Base-by-base conservation (phyloP, 2,329 filamentous ascomycete species). In the Ophiocordyceps camponoti-leonardi region DNA sequence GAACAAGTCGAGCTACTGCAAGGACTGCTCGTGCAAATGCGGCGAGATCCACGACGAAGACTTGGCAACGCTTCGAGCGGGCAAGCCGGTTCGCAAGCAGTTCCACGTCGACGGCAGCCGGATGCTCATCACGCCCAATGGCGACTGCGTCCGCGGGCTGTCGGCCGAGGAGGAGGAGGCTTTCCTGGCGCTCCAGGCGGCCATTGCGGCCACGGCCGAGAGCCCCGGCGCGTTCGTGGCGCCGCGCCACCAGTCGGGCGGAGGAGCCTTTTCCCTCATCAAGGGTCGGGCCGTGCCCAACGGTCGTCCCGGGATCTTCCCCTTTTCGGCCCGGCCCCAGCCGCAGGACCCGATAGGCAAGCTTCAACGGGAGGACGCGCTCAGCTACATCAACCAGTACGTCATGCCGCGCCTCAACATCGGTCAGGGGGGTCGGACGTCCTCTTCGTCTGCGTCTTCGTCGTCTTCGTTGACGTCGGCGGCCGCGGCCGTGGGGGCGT, bases 91-190 rank as follows among this genome's bases (percentile, higher is more conserved):
- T 10, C 73, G 71, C 48, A 81, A 81, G 58, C 61, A 78, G 37
- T 63, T 63, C 43, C 61, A 63, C 44, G 66, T 77, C 2, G 78
- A 82, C 49, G 78, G 77, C 46, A 71, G 73, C 58, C 72, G 81
- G 23, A 77, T 83, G 50, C 71, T 88, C 52, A 75, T 88, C 45
- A 87, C 83, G 0, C 81, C 83, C 0, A 79, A 82, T 49, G 83
- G 84, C 12, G 79, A 85, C 50, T 84, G 82, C 56, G 68, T 90
- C n/a, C 78, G 81, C 51, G 81, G 83, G 47, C 63, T 92, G 45
- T 78, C 71, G 1, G 63, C 71, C 4, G 75, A 81, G 40, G 79
- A 88, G 50, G 83, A 88, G 56, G 68, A 79, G 31, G 72, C 73
- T 5, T 88, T 83, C 51, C 65, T 90, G 12, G 69, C 76, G 44